These are phyloP conservation scores for Apodospora peruviana DNA, from an alignment of 495 filamentous ascomycete species.

Conservation along the genomic window DNA sequence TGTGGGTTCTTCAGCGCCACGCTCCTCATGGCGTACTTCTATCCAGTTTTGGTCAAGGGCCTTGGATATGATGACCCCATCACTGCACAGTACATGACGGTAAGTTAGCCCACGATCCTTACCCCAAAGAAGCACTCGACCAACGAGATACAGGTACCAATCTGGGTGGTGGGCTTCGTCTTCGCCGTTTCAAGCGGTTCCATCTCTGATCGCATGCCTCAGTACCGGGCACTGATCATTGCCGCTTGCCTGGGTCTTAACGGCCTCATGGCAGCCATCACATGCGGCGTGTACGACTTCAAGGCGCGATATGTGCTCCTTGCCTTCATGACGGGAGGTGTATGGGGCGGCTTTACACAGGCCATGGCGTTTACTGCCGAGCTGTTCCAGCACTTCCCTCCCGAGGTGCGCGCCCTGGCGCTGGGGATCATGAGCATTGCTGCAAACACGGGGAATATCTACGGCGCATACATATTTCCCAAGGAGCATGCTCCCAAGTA, in stretches of 20 bases:
- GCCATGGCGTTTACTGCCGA: conserved; percentile 39
- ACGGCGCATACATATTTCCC: conserved; percentile 34
- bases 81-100: conserved; percentile 36
- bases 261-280: conserved; percentile 36
- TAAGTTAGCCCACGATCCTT: neutral
- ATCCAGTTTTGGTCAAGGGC: conserved; percentile 44
- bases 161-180: conserved; percentile 41
- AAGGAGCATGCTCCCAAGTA: conserved; percentile 20
- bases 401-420: conserved; percentile 38
- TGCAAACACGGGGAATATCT: conserved; percentile 47
- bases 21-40: conserved; percentile 45
- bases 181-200: conserved; percentile 27
- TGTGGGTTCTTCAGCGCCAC: conserved; percentile 29
- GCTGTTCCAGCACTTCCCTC: conserved; percentile 34
- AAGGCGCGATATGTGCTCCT: conserved; percentile 48
- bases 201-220: conserved; percentile 20
- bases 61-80: conserved; percentile 39
- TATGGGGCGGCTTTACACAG: conserved; percentile 42
- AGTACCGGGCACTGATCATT: conserved; percentile 23
- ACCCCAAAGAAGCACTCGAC: neutral
- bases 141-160: conserved; percentile 15
- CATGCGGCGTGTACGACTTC: conserved; percentile 38
- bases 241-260: conserved; percentile 35
- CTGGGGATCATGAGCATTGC: conserved; percentile 46
- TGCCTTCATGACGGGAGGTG: conserved; percentile 44